Percentiles rank a stretch among this genome's conserved stretches.
Evolutionary conservation across 805 yeast genomes (phyloP).

Genomic region (Nematodospora valgi): DNA sequence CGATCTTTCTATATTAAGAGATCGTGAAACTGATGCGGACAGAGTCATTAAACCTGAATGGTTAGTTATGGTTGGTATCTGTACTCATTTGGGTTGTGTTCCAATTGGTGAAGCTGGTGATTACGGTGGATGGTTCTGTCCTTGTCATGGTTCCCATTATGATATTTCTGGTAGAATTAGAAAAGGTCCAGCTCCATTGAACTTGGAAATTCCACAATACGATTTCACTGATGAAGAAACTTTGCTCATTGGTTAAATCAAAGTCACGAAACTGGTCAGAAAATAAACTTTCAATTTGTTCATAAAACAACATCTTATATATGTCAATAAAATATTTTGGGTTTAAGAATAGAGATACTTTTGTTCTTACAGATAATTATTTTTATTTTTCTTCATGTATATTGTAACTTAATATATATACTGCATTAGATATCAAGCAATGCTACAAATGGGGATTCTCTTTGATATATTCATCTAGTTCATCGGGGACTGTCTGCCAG

Average conservation of each 20-base stretch:
- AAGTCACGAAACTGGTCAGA: not conserved
- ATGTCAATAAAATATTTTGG: too few relatives aligned
- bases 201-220: conserved; percentile 94
- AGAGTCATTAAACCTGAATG: conserved; percentile 97
- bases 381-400: conserved; percentile 1
- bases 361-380: too few relatives aligned
- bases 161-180: conserved; percentile 99
- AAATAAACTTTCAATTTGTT: not conserved
- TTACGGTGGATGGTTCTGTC: conserved; percentile 99
- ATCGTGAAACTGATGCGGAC: conserved; percentile 89
- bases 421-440: not conserved
- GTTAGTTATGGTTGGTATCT: conserved; percentile 98
- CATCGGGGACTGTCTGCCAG: conserved; percentile 36
- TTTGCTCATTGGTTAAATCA: conserved; percentile 76
- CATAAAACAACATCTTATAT: not conserved
- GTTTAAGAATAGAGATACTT: too few relatives aligned
- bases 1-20: conserved; percentile 77
- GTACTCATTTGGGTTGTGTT: conserved; percentile 99
- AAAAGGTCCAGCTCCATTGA: conserved; percentile 99
- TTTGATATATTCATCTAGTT: conserved; percentile 17
- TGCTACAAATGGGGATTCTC: conserved; percentile 10
- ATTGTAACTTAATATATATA: not conserved
- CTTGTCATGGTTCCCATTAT: conserved; percentile 99
- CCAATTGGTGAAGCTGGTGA: conserved; percentile 99
- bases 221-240: conserved; percentile 75